Base-by-base conservation (phyloP, 495 filamentous ascomycete species). In the Hyaloscypha finlandica region DNA sequence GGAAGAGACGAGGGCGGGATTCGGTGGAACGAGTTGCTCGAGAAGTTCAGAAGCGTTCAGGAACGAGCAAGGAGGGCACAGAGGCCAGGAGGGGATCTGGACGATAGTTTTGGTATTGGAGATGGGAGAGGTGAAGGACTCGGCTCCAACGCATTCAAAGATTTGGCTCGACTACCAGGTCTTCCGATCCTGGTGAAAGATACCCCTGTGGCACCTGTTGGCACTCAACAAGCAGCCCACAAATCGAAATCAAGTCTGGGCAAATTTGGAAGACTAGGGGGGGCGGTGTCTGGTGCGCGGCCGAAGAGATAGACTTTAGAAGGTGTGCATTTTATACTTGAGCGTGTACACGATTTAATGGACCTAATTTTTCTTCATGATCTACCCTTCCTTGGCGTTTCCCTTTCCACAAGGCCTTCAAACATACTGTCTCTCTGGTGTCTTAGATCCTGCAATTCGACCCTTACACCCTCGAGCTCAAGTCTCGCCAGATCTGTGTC, bases 11-110 rank as follows among this genome's bases (percentile, higher is more conserved):
- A 97, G 59, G 88, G 87, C 51, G 85, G 84, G 54, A 95, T 99
- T 73, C 88, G 89, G 59, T 99, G 95, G 95, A 85, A 84, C 16
- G 96, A 99, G 65, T 85, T 99, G 20, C 86, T 99, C n/a, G 95
- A 98, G 65, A 97, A 97, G 74, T 99, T 98, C 77, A 90, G 90
- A 68, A 81, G 80, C 29, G 92, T 94, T 22, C 95, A 99, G 73
- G 96, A 99, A 66, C 86, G 85, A 35, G 89, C 91, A 8, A 75
- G 84, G 31, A 75, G 84, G 45, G 73, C 81, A 31, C 80, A 83
- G 63, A 77, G 81, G 53, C 63, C 58, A 4, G 73, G 70, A 16
- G 73, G 59, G 20, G 69, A 68, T 9, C n/a, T 73, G 3, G 71
- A 75, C 32, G 73, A 75, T 61, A 67, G 66, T 1, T 45, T 78